Base-by-base conservation (phyloP, 495 filamentous ascomycete genomes). In the Gamarada debralockiae region DNA sequence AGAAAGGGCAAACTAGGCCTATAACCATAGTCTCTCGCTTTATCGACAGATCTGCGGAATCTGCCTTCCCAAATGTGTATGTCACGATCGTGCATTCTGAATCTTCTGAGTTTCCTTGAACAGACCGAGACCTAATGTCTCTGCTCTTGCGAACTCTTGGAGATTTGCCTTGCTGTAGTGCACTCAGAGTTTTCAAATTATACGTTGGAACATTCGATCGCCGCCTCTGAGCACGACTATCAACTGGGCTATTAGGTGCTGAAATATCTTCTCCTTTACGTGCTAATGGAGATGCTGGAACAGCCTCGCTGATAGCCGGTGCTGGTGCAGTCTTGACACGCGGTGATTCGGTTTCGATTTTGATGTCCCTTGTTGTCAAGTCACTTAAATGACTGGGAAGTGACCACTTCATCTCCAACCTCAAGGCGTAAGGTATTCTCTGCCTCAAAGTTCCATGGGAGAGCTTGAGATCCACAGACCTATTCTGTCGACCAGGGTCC, bases 101-200 rank as follows among this genome's bases (percentile, higher is more conserved):
- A 14, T 48, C 47, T 5, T 49, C 56, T 12, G 34, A 34, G 10
- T 1, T 38, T 31, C n/a, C 15, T 20, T 37, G 62, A 10, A 58
- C 55, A n/a, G 53, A 58, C 41, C 67, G 66, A 7, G 65, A 60
- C 6, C 53, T 50, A n/a, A 57, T 47, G 56, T 69, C 66, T 50
- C 65, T 63, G 23, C 61, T 68, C 50, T 74, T 76, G 18, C 66
- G 59, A 43, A 62, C 63, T 53, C 67, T 70, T 9, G 62, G 63
- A 36, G 74, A 69, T 55, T 68, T 75, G 3, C 74, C 74, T 25
- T 73, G 64, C 12, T 71, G 70, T 41, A 64, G 74, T 51, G 70
- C 71, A 61, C 70, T 75, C 25, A 78, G 59, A 17, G 72, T 53
- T 55, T 74, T 77, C 36, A 79, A 55, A 49, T 80, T 79, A 54